phyloP scores from a whole-genome alignment of 345 rosid genomes.

The Boechera divaricarpa region DNA sequence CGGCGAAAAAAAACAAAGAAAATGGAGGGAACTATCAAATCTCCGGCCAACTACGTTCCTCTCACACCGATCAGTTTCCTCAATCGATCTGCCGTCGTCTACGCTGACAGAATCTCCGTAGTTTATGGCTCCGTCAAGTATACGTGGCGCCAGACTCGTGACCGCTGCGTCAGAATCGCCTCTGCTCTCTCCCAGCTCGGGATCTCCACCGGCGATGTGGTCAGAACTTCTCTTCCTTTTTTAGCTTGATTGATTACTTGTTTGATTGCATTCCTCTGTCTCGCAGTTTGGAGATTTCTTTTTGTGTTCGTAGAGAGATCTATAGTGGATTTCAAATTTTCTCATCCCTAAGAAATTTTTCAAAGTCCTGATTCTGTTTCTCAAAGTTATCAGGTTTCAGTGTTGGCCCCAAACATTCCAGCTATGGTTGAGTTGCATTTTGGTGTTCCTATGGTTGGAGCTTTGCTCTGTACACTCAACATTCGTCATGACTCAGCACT shows the following conservation, averaged over 20 bases:
- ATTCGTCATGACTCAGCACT: slow-evolving; percentile 68
- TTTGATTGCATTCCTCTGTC: neutral
- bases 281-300: neutral
- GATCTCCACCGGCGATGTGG: slow-evolving; percentile 57
- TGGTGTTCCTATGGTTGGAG: slow-evolving; percentile 86
- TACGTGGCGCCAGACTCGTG: slow-evolving; percentile 68
- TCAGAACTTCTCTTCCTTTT: slow-evolving; percentile 38
- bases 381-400: slow-evolving; percentile 55
- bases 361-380: neutral
- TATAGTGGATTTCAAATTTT: neutral
- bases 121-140: slow-evolving; percentile 55
- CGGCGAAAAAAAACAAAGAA: neutral
- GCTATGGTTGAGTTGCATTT: slow-evolving; percentile 89
- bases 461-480: slow-evolving; percentile 76
- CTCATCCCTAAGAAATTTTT: neutral
- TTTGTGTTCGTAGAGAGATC: neutral
- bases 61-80: slow-evolving; percentile 69
- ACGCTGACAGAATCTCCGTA: slow-evolving; percentile 54
- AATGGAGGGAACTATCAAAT: slow-evolving; percentile 53
- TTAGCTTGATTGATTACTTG: neutral
- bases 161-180: slow-evolving; percentile 68
- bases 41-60: slow-evolving; percentile 62
- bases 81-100: slow-evolving; percentile 61
- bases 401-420: slow-evolving; percentile 73
- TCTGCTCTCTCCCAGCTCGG: slow-evolving; percentile 57